These are phyloP conservation scores for Rubia tinctorum DNA, from an alignment of 305 asterid species.

Conservation along the genomic window DNA sequence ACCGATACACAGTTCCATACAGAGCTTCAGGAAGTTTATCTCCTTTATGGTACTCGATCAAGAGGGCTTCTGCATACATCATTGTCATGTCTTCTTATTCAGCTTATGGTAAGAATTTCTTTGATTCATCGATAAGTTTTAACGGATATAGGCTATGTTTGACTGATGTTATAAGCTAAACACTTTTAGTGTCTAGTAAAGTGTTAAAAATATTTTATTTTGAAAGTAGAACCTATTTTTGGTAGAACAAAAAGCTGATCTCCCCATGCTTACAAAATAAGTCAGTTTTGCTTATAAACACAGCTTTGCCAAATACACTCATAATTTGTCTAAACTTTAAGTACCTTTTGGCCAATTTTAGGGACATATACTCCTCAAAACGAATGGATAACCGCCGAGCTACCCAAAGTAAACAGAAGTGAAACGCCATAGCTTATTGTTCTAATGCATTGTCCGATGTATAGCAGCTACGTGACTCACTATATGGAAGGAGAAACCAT, in stretches of 20 bases:
- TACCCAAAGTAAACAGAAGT: constrained; percentile 51
- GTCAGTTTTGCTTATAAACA: too few relatives aligned
- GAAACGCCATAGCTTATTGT: constrained; percentile 75
- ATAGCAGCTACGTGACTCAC: constrained; percentile 57
- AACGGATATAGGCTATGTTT: too few relatives aligned
- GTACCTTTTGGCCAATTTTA: constrained; percentile 5
- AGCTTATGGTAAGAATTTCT: constrained; percentile 44
- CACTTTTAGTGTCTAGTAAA: too few relatives aligned
- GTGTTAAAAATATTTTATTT: too few relatives aligned
- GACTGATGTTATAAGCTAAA: too few relatives aligned
- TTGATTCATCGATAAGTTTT: background rate
- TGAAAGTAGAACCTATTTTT: too few relatives aligned
- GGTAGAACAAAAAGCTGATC: too few relatives aligned
- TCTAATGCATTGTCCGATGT: constrained; percentile 59
- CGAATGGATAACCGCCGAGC: constrained; percentile 52
- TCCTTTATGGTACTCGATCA: constrained; percentile 66
- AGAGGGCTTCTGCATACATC: constrained; percentile 69
- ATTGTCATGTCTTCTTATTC: constrained; percentile 65
- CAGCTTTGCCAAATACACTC: background rate
- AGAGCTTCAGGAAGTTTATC: constrained; percentile 50
- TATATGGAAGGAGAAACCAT: constrained; percentile 75
- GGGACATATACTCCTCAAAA: constrained; percentile 68
- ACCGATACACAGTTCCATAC: constrained; percentile 44
- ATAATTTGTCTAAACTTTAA: background rate
- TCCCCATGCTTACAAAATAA: too few relatives aligned